phyloP scores from a whole-genome alignment of 257 asterid genomes.

The Salvia miltiorrhiza region DNA sequence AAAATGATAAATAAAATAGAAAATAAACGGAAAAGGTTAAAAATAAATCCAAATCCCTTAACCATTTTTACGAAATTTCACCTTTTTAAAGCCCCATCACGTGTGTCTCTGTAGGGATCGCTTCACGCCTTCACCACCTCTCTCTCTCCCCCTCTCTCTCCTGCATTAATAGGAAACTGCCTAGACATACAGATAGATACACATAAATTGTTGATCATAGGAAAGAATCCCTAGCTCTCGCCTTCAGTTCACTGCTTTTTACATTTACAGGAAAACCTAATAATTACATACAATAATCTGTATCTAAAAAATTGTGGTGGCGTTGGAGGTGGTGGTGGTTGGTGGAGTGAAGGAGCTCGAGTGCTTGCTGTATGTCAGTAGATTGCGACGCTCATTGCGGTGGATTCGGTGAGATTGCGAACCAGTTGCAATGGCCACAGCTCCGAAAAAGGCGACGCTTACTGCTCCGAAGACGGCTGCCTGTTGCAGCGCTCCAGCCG shows the following conservation, averaged over 20 bases:
- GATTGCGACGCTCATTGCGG: constrained; percentile 57
- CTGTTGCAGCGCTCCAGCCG: constrained; percentile 28
- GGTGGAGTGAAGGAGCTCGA: constrained; percentile 38
- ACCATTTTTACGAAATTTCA: background rate
- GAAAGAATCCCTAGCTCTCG: constrained; percentile 23
- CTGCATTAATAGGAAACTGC: constrained; percentile 17
- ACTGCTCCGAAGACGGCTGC: constrained; percentile 29
- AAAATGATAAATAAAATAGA: background rate
- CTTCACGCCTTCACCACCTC: constrained; percentile 1
- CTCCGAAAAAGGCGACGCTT: constrained; percentile 78
- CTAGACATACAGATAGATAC: constrained; percentile 24
- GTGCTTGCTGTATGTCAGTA: constrained; percentile 70
- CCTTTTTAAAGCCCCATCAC: constrained; percentile 31
- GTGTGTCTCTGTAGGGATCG: constrained; percentile 24
- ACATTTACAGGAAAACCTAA: background rate
- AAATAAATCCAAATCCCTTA: constrained; percentile 13
- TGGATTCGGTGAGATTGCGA: constrained; percentile 64
- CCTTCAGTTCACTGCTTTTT: background rate
- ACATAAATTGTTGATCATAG: constrained; percentile 29
- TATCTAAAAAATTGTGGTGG: constrained; percentile 7
- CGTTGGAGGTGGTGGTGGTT: constrained; percentile 26
- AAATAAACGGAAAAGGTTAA: background rate
- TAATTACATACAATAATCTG: background rate
- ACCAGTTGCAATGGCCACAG: constrained; percentile 92
- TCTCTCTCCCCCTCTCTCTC: constrained; percentile 18